Evolutionary conservation across 2,329 filamentous ascomycete species (phyloP).

Genomic region (Penicillium sp.): DNA sequence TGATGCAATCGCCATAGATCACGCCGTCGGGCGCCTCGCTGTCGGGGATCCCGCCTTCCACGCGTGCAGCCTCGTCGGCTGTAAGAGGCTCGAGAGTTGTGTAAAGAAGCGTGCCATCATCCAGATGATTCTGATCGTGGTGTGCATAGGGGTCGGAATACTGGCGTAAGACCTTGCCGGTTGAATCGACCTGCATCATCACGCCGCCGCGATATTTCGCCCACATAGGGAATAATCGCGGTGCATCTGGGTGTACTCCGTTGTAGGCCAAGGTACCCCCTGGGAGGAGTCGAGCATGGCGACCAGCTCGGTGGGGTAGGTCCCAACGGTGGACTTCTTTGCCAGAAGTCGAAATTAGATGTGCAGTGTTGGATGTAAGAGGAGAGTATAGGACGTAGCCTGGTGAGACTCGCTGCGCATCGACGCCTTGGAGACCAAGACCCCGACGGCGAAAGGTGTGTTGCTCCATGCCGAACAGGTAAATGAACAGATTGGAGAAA

Average conservation of each 20-base stretch:
- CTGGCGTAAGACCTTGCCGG: conserved; percentile 41
- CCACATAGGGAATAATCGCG: conserved; percentile 45
- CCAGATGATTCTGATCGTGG: conserved; percentile 49
- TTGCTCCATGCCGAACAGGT: no score
- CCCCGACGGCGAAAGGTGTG: conserved; percentile 44
- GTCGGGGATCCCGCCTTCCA: conserved; percentile 44
- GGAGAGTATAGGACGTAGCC: conserved; percentile 46
- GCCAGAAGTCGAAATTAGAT: conserved; percentile 43
- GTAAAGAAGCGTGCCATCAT: conserved; percentile 45
- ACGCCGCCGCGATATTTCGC: conserved; percentile 49
- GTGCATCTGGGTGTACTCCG: conserved; percentile 40
- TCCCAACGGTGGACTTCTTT: conserved; percentile 47
- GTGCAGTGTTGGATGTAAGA: conserved; percentile 42
- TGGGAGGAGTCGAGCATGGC: conserved; percentile 46
- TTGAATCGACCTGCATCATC: conserved; percentile 44
- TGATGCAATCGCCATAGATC: conserved; percentile 44
- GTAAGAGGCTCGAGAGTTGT: conserved; percentile 44
- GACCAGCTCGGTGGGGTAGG: conserved; percentile 42
- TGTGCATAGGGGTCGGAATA: conserved; percentile 45
- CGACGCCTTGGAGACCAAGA: conserved; percentile 42
- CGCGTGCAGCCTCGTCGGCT: conserved; percentile 33
- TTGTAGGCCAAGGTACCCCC: conserved; percentile 49
- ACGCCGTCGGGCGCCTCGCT: conserved; percentile 30
- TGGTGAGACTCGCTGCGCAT: conserved; percentile 36
- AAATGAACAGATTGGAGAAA: no score